Conservation (phyloP, 805 yeast genomes). For the Cyberlindnera xishuangbannaensis region DNA sequence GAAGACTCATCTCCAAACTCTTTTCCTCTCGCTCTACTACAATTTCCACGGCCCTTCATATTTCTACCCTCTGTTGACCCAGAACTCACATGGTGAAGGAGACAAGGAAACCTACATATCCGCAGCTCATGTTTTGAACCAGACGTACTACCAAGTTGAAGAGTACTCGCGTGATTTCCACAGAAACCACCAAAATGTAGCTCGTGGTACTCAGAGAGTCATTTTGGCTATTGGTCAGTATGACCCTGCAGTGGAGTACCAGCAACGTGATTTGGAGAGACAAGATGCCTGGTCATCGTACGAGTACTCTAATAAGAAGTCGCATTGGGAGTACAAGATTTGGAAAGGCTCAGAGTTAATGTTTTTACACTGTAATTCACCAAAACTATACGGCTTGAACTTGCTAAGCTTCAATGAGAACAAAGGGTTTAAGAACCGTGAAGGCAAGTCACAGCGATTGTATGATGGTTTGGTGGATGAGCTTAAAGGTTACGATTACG, state of each 20-base stretch:
- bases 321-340: slow-evolving; percentile 14
- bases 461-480: slow-evolving; percentile 8
- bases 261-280: neutral
- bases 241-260: slow-evolving; percentile 27
- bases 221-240: slow-evolving; percentile 31
- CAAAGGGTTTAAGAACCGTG: slow-evolving; percentile 2
- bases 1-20: slow-evolving; percentile 43
- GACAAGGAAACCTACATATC: slow-evolving; percentile 61
- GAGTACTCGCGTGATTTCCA: slow-evolving; percentile 16
- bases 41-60: slow-evolving; percentile 52
- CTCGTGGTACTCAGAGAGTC: slow-evolving; percentile 20
- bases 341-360: slow-evolving; percentile 10
- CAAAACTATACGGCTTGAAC: slow-evolving; percentile 14
- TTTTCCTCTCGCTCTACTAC: slow-evolving; percentile 49
- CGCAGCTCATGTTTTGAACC: slow-evolving; percentile 44
- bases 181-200: slow-evolving; percentile 4
- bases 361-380: slow-evolving; percentile 17
- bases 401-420: slow-evolving; percentile 3
- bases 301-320: slow-evolving; percentile 7
- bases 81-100: slow-evolving; percentile 62
- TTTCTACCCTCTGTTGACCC: slow-evolving; percentile 56
- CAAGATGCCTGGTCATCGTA: slow-evolving; percentile 9
- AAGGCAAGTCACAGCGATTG: slow-evolving; percentile 9
- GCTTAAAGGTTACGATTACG: slow-evolving; percentile 9
- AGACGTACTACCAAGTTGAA: slow-evolving; percentile 40